A percentile compares a stretch with the other conserved stretches of the same genome.
Conservation (phyloP, 2,329 filamentous ascomycete genomes). For the Shiraia bambusicola region DNA sequence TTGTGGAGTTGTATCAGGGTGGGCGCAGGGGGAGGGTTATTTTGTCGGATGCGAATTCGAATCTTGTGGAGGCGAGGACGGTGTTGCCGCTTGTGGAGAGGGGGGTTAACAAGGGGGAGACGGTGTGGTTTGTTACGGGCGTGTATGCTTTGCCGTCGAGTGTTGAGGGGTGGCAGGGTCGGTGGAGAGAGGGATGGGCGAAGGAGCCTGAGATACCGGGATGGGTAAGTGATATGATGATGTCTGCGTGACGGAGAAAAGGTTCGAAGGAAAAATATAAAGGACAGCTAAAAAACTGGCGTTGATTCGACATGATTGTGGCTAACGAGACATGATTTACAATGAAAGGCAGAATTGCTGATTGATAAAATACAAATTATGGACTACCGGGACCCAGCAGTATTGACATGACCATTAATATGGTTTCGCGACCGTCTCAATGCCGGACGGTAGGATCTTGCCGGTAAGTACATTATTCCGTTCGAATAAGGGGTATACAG, state of each 20-base stretch:
- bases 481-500: neutral
- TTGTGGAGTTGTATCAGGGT: slow-evolving; percentile 47
- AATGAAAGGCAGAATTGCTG: too few relatives aligned
- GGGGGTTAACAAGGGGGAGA: slow-evolving; percentile 59
- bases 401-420: too few relatives aligned
- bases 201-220: slow-evolving; percentile 58
- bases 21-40: slow-evolving; percentile 63
- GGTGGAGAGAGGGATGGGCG: slow-evolving; percentile 57
- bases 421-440: too few relatives aligned
- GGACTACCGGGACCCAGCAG: too few relatives aligned
- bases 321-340: too few relatives aligned
- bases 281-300: neutral
- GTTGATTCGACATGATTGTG: too few relatives aligned
- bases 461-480: too few relatives aligned
- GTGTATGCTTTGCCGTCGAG: slow-evolving; percentile 69
- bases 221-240: slow-evolving; percentile 63
- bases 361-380: too few relatives aligned
- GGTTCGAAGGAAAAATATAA: neutral
- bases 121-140: slow-evolving; percentile 67
- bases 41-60: slow-evolving; percentile 77
- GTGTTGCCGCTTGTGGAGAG: slow-evolving; percentile 69
- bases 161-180: slow-evolving; percentile 50
- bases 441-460: too few relatives aligned
- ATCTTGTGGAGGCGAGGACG: slow-evolving; percentile 71
- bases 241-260: slow-evolving; percentile 36